Evolutionary conservation across 306 rosid genomes (phyloP), one percentile per base, ranked within the genome.

Genomic region (Acmispon strigosus): DNA sequence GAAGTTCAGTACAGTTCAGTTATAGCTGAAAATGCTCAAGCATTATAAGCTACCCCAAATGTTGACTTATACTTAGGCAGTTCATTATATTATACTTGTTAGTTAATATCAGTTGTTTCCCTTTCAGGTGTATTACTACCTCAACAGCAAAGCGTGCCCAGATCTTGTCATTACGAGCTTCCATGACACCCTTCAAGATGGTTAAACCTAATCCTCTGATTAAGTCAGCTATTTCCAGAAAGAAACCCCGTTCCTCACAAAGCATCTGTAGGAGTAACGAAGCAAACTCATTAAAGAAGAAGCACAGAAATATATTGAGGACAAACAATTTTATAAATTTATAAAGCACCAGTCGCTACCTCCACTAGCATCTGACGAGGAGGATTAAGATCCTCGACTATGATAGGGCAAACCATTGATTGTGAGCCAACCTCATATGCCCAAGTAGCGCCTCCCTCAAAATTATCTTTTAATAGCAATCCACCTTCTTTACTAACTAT

Each of bases 371-470:
- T 87, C 88, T 94, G 99, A 34, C 96, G 92, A 14, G 99, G 97
- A 17, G 86, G 79, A 77, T 89, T 86, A 66, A 94, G 86, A 82
- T 94, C 99, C 85, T 94, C 97, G 5, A 94, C 99, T 56, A 91
- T 83, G 83, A 94, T 94, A 19, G 99, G 99, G 48, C 97, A 91
- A 67, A 83, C 88, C 95, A 71, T 87, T 49, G 99, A 89, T 74
- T 87, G 89, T 4, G 95, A 84, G 42, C 96, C 96, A 87, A 94
- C 95, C 76, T 94, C 95, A 50, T 87, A 91, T 32, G 99, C 99
- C 99, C 99, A 94, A 50, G 97, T 94, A 14, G 91, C 99, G 52
- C 97, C 97, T 76, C 99, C 99, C 72, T 91, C 99, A 62, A 87
- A 89, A 77, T 86, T 86, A 49, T 94, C 97, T 64, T 89, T 86